Base-by-base conservation (phyloP, 2,329 filamentous ascomycete genomes). In the Saccharata proteae region DNA sequence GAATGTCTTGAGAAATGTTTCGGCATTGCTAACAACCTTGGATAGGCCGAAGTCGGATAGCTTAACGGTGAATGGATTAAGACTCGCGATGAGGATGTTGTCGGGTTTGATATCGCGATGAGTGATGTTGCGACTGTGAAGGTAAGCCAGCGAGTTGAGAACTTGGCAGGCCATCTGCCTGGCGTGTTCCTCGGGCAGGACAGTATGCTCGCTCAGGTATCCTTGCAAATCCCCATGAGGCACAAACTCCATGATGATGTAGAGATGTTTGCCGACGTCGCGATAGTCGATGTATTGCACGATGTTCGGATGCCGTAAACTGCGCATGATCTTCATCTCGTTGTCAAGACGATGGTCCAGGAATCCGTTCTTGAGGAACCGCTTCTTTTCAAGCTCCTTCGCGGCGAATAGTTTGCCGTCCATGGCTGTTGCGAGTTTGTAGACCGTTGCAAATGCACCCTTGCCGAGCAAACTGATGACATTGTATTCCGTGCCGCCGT, bases 91-190 rank as follows among this genome's bases (percentile, higher is more conserved):
- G 23, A 98, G 66, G 38, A 98, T 94, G 48, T 98, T 98, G 62
- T 98, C 90, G 0, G 90, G 90, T 52, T 98, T 98, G 49, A 98
- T 85, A 54, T 98, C 90, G n/a, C 90, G 80, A 57, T 98, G 90
- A 0, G 88, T 96, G 44, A 98, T 94, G 48, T 80, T 84, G 45
- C 80, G 78, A 32, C 68, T 64, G 54, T 98, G 90, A 6, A 98
- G 65, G 52, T 98, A 94, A 17, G 74, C 75, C 31, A 98, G 62
- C 2, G 88, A 88, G 43, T 78, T 72, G 25, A 94, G 61, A 20
- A 96, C 71, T 52, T 93, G 84, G 13, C 60, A 53, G 2, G 85
- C 73, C 54, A 94, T 80, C 4, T 62, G 63, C 52, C 78, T 75
- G n/a, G 75, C 78, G 42, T 77, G 63, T 1, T 55, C 43, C 49